phyloP scores from a whole-genome alignment of 2,329 filamentous ascomycete species.

The Incumbomyces lentus region DNA sequence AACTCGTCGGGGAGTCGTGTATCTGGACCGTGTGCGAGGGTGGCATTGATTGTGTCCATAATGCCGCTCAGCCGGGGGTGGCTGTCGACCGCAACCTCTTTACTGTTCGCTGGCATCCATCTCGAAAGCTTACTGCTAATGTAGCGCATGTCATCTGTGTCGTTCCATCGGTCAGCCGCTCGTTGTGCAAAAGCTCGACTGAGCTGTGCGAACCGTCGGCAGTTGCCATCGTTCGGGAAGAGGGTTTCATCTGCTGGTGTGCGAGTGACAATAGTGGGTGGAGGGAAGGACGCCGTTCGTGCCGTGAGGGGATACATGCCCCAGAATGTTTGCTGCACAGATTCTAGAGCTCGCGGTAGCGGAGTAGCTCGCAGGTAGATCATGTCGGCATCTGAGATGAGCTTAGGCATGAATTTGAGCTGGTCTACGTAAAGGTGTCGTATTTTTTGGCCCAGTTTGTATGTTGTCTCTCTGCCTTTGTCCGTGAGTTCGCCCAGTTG shows the following conservation, averaged over 20 bases:
- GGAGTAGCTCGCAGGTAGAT: constrained; percentile 67
- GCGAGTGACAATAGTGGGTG: constrained; percentile 56
- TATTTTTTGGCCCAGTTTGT: constrained; percentile 56
- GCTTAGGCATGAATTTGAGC: constrained; percentile 57
- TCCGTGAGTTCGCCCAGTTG: constrained; percentile 61
- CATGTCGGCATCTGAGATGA: constrained; percentile 46
- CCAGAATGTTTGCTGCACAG: constrained; percentile 62
- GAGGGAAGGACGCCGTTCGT: constrained; percentile 43
- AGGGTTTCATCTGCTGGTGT: constrained; percentile 62
- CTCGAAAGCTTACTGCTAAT: constrained; percentile 66
- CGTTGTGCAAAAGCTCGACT: constrained; percentile 61
- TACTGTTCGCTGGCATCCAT: constrained; percentile 67
- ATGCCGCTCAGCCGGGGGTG: constrained; percentile 78
- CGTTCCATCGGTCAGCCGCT: constrained; percentile 63
- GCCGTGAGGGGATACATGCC: constrained; percentile 58
- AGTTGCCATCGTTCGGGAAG: constrained; percentile 67
- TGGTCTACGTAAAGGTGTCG: constrained; percentile 65
- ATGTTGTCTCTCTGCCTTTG: constrained; percentile 60
- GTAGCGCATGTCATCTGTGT: constrained; percentile 70
- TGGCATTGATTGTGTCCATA: constrained; percentile 89
- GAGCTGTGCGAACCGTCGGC: constrained; percentile 60
- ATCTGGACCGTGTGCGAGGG: constrained; percentile 67
- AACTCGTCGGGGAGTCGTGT: constrained; percentile 76
- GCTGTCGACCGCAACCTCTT: constrained; percentile 68
- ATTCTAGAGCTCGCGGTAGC: constrained; percentile 65